These are phyloP conservation scores for Ganoderma lingzhi DNA, from an alignment of 1,284 basidiomycete genomes.

Conservation along the genomic window DNA sequence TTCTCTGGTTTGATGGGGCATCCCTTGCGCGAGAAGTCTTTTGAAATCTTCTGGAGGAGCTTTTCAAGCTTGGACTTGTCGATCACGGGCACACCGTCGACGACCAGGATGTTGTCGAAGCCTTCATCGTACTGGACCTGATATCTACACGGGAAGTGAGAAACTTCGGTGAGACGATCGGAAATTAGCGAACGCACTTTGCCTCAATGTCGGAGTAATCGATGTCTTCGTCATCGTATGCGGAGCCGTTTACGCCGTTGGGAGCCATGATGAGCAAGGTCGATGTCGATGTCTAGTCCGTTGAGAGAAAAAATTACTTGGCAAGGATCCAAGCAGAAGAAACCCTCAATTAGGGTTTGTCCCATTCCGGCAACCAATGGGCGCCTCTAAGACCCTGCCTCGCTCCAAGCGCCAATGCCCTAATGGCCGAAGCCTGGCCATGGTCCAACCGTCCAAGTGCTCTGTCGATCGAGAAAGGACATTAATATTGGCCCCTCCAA, in stretches of 20 bases:
- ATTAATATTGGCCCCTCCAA: too few species aligned
- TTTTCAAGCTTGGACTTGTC: slow-evolving; percentile 84
- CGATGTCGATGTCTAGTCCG: slow-evolving; percentile 17
- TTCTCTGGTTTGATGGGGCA: slow-evolving; percentile 79
- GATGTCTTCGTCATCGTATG: slow-evolving; percentile 70
- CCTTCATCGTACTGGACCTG: slow-evolving; percentile 82
- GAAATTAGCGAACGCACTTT: slow-evolving; percentile 65
- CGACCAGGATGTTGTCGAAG: slow-evolving; percentile 87
- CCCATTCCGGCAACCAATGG: neutral
- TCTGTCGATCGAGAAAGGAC: too few species aligned
- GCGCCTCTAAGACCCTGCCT: neutral
- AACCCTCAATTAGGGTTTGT: slow-evolving; percentile 27
- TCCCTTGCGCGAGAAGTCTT: slow-evolving; percentile 85
- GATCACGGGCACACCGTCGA: slow-evolving; percentile 89
- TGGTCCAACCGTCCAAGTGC: too few species aligned
- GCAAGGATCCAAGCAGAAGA: slow-evolving; percentile 18
- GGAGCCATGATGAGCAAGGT: slow-evolving; percentile 33
- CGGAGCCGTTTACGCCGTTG: slow-evolving; percentile 41
- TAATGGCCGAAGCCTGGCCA: too few species aligned
- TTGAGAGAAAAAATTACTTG: slow-evolving; percentile 25
- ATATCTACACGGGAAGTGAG: slow-evolving; percentile 62
- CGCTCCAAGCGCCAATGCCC: neutral
- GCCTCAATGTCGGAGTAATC: slow-evolving; percentile 96
- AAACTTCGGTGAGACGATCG: neutral
- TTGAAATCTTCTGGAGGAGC: slow-evolving; percentile 81